Evolutionary conservation across 495 filamentous ascomycete species (phyloP).

Genomic region (Aspergillus steynii): DNA sequence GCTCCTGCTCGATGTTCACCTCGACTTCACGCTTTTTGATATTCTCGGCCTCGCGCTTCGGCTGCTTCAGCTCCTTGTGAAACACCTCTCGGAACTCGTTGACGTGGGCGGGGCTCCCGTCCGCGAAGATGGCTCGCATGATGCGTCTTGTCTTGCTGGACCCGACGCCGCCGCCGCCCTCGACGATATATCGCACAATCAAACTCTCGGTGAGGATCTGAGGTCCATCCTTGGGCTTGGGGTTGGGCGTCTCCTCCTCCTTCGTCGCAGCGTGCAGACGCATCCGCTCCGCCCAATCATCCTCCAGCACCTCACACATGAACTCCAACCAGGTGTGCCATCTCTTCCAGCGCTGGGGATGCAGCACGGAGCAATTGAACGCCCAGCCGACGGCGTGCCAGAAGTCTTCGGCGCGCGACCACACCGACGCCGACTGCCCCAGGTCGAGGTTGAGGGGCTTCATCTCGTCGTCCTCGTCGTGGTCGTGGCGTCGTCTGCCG

Average conservation of each 20-base stretch:
- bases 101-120: slow-evolving; percentile 47
- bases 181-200: slow-evolving; percentile 54
- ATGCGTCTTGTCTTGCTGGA: slow-evolving; percentile 52
- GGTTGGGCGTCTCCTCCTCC: slow-evolving; percentile 18
- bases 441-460: slow-evolving; percentile 53
- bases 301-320: slow-evolving; percentile 75
- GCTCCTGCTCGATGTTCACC: slow-evolving; percentile 58
- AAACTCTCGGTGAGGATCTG: slow-evolving; percentile 50
- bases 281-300: slow-evolving; percentile 66
- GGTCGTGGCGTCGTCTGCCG: slow-evolving; percentile 27
- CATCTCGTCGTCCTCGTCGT: slow-evolving; percentile 31
- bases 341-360: slow-evolving; percentile 71
- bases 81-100: slow-evolving; percentile 64
- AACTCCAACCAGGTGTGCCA: slow-evolving; percentile 83
- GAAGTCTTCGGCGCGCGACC: slow-evolving; percentile 74
- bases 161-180: slow-evolving; percentile 31
- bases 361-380: slow-evolving; percentile 80
- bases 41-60: slow-evolving; percentile 26
- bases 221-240: slow-evolving; percentile 16
- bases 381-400: slow-evolving; percentile 92
- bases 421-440: slow-evolving; percentile 66
- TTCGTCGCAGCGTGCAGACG: slow-evolving; percentile 28
- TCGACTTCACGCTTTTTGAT: slow-evolving; percentile 45
- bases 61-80: slow-evolving; percentile 54
- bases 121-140: slow-evolving; percentile 64